phyloP scores from a whole-genome alignment of 768 basidiomycete species.

The Suillus variegatus region DNA sequence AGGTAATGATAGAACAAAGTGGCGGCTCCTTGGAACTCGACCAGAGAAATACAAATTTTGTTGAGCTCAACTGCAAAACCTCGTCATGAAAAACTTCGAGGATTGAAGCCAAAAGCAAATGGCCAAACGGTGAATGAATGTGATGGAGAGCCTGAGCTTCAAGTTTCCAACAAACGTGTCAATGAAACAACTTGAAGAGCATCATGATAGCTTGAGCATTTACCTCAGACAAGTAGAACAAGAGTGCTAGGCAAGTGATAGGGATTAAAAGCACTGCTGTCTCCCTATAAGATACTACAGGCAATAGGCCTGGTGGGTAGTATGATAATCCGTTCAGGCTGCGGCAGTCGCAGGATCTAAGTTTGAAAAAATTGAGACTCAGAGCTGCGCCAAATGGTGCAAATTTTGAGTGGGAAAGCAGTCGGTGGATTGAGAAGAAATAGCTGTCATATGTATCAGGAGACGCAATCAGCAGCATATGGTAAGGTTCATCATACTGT shows the following conservation, averaged over 20 bases:
- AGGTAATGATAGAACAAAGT: slow-evolving; percentile 36
- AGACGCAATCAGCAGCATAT: too few relatives aligned
- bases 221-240: not conserved
- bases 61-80: slow-evolving; percentile 45
- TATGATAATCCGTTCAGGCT: not conserved
- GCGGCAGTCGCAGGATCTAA: not conserved
- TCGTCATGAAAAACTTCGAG: slow-evolving; percentile 51
- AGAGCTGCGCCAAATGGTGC: not conserved
- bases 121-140: slow-evolving; percentile 41
- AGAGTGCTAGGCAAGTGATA: not conserved
- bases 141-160: slow-evolving; percentile 42
- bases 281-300: not conserved
- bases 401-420: not conserved
- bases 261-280: not conserved
- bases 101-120: slow-evolving; percentile 45
- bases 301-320: too few relatives aligned
- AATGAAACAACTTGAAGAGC: slow-evolving; percentile 5
- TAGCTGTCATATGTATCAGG: not conserved
- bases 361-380: too few relatives aligned
- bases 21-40: slow-evolving; percentile 43
- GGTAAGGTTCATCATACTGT: too few relatives aligned
- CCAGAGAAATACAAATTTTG: slow-evolving; percentile 38
- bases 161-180: not conserved
- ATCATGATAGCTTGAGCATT: not conserved
- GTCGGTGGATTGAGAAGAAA: not conserved